Conservation (phyloP, 1,284 basidiomycete genomes). For the Ceratorhiza oryzae-sativae region DNA sequence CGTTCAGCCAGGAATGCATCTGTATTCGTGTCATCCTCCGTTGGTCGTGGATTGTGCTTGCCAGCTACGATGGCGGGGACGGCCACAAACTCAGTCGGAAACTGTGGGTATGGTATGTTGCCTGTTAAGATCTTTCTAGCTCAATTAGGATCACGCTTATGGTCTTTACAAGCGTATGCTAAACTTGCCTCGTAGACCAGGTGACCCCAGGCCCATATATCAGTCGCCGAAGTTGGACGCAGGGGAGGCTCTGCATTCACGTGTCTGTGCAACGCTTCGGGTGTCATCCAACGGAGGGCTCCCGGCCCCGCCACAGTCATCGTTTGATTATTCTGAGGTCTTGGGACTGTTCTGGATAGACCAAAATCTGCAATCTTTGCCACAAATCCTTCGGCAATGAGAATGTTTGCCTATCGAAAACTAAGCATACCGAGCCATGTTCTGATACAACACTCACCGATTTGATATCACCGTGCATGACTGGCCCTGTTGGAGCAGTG, state of each 20-base stretch:
- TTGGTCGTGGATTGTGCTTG: not conserved
- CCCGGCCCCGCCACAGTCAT: not conserved
- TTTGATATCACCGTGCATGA: conserved; percentile 14
- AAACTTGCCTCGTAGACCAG: conserved; percentile 3
- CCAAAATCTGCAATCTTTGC: conserved; percentile 22
- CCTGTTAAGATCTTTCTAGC: not conserved
- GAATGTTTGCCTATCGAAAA: not conserved
- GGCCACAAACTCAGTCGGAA: not conserved
- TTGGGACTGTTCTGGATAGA: not conserved
- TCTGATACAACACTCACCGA: not conserved
- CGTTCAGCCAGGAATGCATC: not conserved
- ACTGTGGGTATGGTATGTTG: conserved; percentile 1
- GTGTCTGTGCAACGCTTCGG: not conserved
- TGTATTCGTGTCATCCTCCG: not conserved
- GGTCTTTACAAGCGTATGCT: not conserved
- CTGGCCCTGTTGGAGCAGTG: not conserved
- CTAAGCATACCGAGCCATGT: not conserved
- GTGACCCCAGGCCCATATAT: conserved; percentile 13
- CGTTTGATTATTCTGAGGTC: not conserved
- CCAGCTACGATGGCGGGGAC: not conserved
- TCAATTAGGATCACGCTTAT: not conserved
- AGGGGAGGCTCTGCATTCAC: too few species aligned
- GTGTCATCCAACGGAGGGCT: conserved; percentile 11
- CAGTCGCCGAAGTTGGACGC: not conserved
- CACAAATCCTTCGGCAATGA: conserved; percentile 8